Evolutionary conservation across 2,329 filamentous ascomycete species (phyloP), one percentile per base, ranked within the genome.

Genomic region (Xylariaceae sp.): DNA sequence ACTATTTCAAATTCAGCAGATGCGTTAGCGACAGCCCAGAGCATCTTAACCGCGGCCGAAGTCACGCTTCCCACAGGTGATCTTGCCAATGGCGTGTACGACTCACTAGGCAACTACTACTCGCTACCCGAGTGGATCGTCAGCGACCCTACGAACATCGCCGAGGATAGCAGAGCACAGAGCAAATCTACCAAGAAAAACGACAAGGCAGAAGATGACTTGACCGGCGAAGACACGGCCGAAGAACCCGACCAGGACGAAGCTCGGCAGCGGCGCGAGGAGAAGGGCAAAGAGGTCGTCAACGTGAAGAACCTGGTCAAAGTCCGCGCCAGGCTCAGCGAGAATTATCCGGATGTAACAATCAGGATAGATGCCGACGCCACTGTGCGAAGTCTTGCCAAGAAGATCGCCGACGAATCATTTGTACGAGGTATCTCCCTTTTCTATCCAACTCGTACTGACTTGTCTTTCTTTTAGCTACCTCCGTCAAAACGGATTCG

Each of bases 11-110:
- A 60, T 9, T 68, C 69, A 19, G 61, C 70, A 2, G 71, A 72
- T 35, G 66, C 65, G 3, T 63, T 88, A 9, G 75, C 73, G 27
- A 89, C 85, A 2, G 91, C 91, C 6, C 90, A 96, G 71, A 81
- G 79, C 48, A 86, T 96, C 49, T 71, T 96, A 6, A 82, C 86
- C 61, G 90, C 90, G 1, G 86, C 83, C 9, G 90, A 85, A 19
- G 78, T 91, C 31, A 90, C 86, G 0, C 69, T 90, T 11, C 87
- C 87, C 0, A 87, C 85, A 0, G 87, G 88, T 0, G 78, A 90
- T 60, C 68, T 91, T 17, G 80, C 81, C 36, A 81, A 87, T 48
- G 87, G 87, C 10, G 83, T 77, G 15, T 92, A 90, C 60, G 88
- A 91, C 64, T 70, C 81, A 35, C 73, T 83, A 44, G 87, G 87